A percentile compares a stretch with the other conserved stretches of the same genome.
Conservation (phyloP, 129 eudicot species). For the Artemisia argyi region DNA sequence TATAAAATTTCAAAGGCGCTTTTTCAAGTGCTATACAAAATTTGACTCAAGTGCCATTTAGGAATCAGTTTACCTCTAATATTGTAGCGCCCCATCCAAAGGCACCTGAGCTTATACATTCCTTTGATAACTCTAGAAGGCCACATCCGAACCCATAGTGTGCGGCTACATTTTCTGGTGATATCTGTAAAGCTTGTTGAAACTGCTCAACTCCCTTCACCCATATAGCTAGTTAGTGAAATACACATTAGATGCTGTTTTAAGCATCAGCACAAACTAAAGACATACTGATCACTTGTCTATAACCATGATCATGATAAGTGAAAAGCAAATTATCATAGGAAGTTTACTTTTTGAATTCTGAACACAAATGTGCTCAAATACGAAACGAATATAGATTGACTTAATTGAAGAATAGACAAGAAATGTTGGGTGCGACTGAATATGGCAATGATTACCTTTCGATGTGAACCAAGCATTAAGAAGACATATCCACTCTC, state of each 20-base stretch:
- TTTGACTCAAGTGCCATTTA: neutral
- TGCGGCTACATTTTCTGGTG: conserved; percentile 73
- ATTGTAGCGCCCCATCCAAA: conserved; percentile 95
- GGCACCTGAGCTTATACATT: conserved; percentile 77
- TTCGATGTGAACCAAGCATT: conserved; percentile 89
- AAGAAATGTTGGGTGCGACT: conserved; percentile 7
- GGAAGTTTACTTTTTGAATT: neutral
- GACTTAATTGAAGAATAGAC: neutral
- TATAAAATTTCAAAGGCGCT: conserved; percentile 9
- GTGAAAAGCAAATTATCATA: conserved; percentile 8
- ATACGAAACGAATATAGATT: neutral
- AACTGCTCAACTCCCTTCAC: conserved; percentile 85
- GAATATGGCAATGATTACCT: conserved; percentile 45
- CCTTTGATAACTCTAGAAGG: conserved; percentile 80
- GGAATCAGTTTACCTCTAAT: conserved; percentile 59
- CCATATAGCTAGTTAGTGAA: conserved; percentile 32
- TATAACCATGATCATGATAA: neutral
- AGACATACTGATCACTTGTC: too few relatives aligned
- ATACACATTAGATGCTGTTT: conserved; percentile 24
- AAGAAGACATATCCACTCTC: conserved; percentile 89
- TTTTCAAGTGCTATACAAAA: conserved; percentile 13
- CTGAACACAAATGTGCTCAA: conserved; percentile 11
- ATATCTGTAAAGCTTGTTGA: conserved; percentile 70
- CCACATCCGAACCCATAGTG: conserved; percentile 88
- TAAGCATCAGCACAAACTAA: conserved; percentile 2